A percentile compares a stretch with the other conserved stretches of the same genome.
Conservation (phyloP, 305 asterid species). For the Petunia hybrid region DNA sequence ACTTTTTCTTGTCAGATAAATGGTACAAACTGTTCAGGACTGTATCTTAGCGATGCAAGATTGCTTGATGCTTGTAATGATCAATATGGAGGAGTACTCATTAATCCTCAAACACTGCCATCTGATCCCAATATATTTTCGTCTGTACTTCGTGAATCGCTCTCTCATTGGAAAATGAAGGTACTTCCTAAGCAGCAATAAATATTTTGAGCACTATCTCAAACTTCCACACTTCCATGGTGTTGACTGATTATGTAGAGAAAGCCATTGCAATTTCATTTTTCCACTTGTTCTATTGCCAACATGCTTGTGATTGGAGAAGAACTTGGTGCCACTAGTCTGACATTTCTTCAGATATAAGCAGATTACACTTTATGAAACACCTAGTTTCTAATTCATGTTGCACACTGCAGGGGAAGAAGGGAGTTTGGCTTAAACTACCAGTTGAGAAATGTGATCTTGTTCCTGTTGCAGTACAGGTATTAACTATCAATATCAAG, state of each 20-base stretch:
- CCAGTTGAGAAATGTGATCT: slow-evolving; percentile 77
- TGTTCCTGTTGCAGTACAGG: slow-evolving; percentile 81
- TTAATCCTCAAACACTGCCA: slow-evolving; percentile 67
- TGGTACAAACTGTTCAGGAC: slow-evolving; percentile 46
- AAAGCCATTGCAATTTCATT: not conserved
- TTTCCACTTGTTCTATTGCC: not conserved
- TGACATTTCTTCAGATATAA: not conserved
- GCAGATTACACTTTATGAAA: not conserved
- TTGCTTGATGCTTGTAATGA: slow-evolving; percentile 80
- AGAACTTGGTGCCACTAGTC: not conserved
- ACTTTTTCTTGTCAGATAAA: slow-evolving; percentile 51
- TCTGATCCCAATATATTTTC: slow-evolving; percentile 60
- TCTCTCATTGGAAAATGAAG: slow-evolving; percentile 72
- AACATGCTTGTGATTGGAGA: not conserved
- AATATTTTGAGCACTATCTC: not conserved
- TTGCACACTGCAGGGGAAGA: slow-evolving; percentile 60
- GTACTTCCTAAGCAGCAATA: slow-evolving; percentile 32
- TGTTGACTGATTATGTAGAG: not conserved
- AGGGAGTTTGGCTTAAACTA: slow-evolving; percentile 88
- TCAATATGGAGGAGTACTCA: slow-evolving; percentile 73
- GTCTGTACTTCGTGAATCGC: slow-evolving; percentile 62
- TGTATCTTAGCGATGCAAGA: slow-evolving; percentile 40
- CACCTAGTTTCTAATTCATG: not conserved
- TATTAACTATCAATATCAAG: slow-evolving; percentile 26
- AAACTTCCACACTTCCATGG: not conserved